Evolutionary conservation across 2,329 filamentous ascomycete species (phyloP), one percentile per base, ranked within the genome.

Genomic region (Endocalyx cinctus): DNA sequence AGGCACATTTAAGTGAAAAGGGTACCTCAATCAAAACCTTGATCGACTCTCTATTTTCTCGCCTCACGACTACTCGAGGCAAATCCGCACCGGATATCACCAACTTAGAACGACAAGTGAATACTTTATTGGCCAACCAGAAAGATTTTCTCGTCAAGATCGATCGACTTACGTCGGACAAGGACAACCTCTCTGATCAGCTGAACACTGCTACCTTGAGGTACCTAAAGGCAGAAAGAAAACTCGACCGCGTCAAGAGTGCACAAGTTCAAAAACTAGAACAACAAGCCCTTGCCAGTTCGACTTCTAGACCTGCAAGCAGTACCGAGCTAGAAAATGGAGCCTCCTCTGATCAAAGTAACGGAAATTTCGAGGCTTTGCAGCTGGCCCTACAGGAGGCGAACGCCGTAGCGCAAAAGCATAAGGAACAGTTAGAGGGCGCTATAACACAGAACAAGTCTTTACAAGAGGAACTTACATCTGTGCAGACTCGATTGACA

Each of bases 201-300:
- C 70, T 97, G 14, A 90, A 97, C 55, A 82, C 79, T 20, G 92
- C 90, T 12, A 94, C 88, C 5, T 70, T 94, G 38, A 79, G 92
- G 45, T 97, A 94, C 54, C 87, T 97, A 67, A 86, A 94, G 47
- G 92, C 92, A 0, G 92, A 98, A 59, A 94, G 94, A 67, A 92
- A 88, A 57, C 70, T 97, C 33, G 92, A 98, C 57, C 79, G 92
- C 27, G 78, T 84, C 16, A 90, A 87, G 60, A 98, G 92, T 55
- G 67, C 80, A 12, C 88, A 94, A 37, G 88, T 96, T 2, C 85
- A 89, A 41, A 95, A 94, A 57, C 64, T 98, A 39, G 92, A 97
- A 58, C 84, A 87, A 51, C 87, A 95, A 62, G 88, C 89, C 19
- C 76, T 89, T 32, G 74, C 85, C 38, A 82, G 82, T 37, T 77